Evolutionary conservation across 2,329 filamentous ascomycete genomes (phyloP).

Genomic region (Talaromyces marneffei): DNA sequence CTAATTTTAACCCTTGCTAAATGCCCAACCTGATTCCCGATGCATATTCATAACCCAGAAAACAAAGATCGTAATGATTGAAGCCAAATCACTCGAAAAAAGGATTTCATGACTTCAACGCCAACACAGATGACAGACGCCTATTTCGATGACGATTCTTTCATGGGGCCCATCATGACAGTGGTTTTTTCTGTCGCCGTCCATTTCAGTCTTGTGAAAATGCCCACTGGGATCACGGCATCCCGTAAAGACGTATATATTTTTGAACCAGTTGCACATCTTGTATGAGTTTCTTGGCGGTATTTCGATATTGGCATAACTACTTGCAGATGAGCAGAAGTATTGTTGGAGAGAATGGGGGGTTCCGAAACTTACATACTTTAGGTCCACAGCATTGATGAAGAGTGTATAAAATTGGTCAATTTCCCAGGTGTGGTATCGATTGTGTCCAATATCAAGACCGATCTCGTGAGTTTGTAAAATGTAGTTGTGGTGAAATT

Average conservation of each 20-base stretch:
- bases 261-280: slow-evolving; percentile 62
- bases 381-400: background rate
- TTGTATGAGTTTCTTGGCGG: slow-evolving; percentile 1
- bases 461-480: background rate
- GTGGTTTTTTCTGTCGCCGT: slow-evolving; percentile 52
- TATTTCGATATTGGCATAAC: background rate
- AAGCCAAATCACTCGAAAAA: background rate
- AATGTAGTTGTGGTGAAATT: background rate
- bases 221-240: slow-evolving; percentile 64
- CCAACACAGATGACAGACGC: slow-evolving; percentile 53
- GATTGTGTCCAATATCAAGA: background rate
- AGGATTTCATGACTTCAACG: slow-evolving; percentile 17
- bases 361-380: background rate
- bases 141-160: slow-evolving; percentile 64
- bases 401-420: background rate
- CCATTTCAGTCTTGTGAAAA: slow-evolving; percentile 64
- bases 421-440: background rate
- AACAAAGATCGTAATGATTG: background rate
- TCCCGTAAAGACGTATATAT: slow-evolving; percentile 70
- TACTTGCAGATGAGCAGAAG: background rate
- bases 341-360: background rate
- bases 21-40: background rate
- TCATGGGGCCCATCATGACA: slow-evolving; percentile 65
- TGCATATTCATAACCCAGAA: slow-evolving; percentile 6
- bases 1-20: background rate